Conservation (phyloP, 192 early-diverging fungal species). For the Chytriomyces sp. region DNA sequence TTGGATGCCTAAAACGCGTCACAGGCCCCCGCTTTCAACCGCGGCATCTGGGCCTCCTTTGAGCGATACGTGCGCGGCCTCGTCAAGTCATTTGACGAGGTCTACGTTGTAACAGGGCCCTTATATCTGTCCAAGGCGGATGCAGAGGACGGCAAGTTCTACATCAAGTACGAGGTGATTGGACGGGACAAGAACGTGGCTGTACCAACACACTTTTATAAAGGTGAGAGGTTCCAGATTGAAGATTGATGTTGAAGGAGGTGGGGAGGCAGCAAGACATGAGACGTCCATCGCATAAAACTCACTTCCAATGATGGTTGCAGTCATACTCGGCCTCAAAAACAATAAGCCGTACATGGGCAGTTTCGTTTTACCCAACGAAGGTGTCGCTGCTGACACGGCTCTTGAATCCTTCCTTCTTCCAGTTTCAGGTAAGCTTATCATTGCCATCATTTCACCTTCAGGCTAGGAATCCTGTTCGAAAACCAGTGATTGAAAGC, state of each 20-base stretch:
- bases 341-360: constrained; percentile 52
- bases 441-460: too few relatives aligned
- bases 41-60: constrained; percentile 89
- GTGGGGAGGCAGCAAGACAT: too few relatives aligned
- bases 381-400: constrained; percentile 61
- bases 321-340: constrained; percentile 71
- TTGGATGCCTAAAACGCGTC: constrained; percentile 16
- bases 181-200: constrained; percentile 82
- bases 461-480: too few relatives aligned
- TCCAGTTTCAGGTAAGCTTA: constrained; percentile 73
- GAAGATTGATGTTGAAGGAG: too few relatives aligned
- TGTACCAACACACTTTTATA: constrained; percentile 94
- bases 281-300: too few relatives aligned
- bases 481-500: constrained; percentile 52
- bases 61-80: constrained; percentile 79
- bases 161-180: constrained; percentile 86
- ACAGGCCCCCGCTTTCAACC: constrained; percentile 72
- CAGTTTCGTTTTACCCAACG: constrained; percentile 87
- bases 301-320: neutral
- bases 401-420: constrained; percentile 71
- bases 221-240: too few relatives aligned
- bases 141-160: constrained; percentile 48
- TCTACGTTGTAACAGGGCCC: constrained; percentile 87
- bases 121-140: constrained; percentile 80
- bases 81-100: constrained; percentile 73